Evolutionary conservation across 1,284 basidiomycete genomes (phyloP).

Genomic region (Puccinia horiana): DNA sequence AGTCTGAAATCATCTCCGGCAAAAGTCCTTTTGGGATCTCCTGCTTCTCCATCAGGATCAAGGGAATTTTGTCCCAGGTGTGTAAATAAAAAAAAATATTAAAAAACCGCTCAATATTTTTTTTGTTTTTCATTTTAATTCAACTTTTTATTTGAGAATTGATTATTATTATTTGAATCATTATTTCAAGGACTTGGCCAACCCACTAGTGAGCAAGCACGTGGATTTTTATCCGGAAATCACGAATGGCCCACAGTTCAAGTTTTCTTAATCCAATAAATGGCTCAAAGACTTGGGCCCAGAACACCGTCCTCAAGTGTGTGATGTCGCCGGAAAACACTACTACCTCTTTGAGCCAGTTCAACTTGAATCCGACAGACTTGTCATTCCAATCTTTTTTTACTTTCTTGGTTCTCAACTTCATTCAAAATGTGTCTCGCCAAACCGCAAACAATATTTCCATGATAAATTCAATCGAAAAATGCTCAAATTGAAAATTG

Average conservation of each 20-base stretch:
- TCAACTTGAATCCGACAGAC: background rate
- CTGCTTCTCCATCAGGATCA: background rate
- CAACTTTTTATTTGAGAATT: background rate
- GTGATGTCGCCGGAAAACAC: background rate
- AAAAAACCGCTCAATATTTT: background rate
- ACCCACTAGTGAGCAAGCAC: background rate
- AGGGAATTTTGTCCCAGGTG: background rate
- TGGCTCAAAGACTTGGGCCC: background rate
- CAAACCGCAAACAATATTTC: too few species aligned
- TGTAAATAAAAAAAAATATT: background rate
- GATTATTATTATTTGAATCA: background rate
- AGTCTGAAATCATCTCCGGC: background rate
- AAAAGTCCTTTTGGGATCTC: background rate
- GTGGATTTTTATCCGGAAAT: background rate
- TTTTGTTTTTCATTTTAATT: background rate
- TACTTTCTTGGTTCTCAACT: too few species aligned
- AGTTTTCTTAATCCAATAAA: background rate
- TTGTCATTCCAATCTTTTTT: background rate
- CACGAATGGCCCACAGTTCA: background rate
- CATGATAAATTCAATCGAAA: too few species aligned
- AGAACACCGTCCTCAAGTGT: background rate
- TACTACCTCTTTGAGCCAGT: conserved; percentile 8
- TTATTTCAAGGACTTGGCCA: background rate
- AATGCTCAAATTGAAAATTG: too few species aligned
- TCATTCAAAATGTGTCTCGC: too few species aligned